These are phyloP conservation scores for Eucalyptus cloeziana DNA, from an alignment of 345 rosid genomes.

Conservation along the genomic window DNA sequence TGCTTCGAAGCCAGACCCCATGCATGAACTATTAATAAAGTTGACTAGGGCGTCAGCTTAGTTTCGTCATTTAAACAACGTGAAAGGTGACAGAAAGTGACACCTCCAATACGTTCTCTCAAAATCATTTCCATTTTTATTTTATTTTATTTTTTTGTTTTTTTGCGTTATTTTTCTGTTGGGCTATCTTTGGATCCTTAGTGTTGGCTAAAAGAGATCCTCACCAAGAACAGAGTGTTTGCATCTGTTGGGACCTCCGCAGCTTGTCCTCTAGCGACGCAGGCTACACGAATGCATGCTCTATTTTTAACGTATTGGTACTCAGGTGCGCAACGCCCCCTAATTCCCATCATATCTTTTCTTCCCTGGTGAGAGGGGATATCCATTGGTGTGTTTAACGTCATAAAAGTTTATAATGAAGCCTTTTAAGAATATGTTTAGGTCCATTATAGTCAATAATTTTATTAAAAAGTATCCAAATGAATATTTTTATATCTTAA, in stretches of 20 bases:
- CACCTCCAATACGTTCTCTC: background rate
- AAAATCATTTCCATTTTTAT: background rate
- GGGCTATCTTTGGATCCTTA: background rate
- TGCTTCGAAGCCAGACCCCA: background rate
- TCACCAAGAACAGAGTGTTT: background rate
- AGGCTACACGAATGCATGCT: background rate
- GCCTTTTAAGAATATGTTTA: background rate
- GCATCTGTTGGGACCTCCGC: background rate
- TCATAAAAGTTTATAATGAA: background rate
- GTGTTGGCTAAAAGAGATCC: background rate
- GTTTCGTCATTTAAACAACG: background rate
- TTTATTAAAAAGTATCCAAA: no score
- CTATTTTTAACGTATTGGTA: background rate
- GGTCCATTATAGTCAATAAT: background rate
- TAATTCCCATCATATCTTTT: background rate
- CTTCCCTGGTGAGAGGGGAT: background rate
- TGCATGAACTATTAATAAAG: background rate
- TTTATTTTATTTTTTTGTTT: no score
- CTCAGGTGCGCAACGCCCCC: background rate
- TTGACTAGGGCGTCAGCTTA: background rate
- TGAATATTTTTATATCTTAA: background rate
- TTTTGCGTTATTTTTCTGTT: background rate
- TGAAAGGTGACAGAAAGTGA: background rate
- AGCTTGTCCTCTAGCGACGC: background rate
- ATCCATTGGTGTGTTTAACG: background rate